Percentiles rank a stretch among this genome's conserved stretches.
Evolutionary conservation across 2,329 filamentous ascomycete species (phyloP).

Genomic region (Hypoxylon sp.): DNA sequence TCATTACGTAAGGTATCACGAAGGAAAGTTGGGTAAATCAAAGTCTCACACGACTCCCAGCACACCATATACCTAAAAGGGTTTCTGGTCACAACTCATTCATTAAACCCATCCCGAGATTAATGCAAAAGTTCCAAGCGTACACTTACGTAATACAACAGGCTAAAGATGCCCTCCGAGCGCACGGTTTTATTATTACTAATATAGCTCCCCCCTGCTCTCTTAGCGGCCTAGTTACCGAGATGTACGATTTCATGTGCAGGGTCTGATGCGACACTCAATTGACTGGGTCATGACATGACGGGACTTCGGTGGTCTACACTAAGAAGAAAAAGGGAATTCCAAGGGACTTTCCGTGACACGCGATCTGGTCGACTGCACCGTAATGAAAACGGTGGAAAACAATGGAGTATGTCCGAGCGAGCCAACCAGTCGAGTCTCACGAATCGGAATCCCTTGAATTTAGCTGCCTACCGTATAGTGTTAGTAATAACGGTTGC

Average conservation of each 20-base stretch:
- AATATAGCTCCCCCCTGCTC: conserved; percentile 25
- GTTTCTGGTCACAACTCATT: not conserved
- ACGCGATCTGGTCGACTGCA: conserved; percentile 27
- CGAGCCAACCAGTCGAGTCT: conserved; percentile 17
- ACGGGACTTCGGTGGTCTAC: conserved; percentile 28
- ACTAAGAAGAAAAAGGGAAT: conserved; percentile 36
- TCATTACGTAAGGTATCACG: conserved; percentile 39
- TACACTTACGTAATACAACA: conserved; percentile 43
- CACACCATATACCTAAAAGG: conserved; percentile 3
- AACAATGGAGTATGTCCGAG: conserved; percentile 22
- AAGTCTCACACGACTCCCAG: conserved; percentile 1
- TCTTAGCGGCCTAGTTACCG: conserved; percentile 35
- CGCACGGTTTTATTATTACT: conserved; percentile 41
- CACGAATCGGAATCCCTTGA: conserved; percentile 1
- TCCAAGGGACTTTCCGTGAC: conserved; percentile 32
- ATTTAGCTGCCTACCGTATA: conserved; percentile 12
- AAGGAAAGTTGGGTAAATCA: conserved; percentile 33
- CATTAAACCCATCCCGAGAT: conserved; percentile 5
- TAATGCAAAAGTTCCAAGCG: conserved; percentile 32
- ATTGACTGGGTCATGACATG: conserved; percentile 39
- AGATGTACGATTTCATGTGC: conserved; percentile 32
- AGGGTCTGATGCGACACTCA: conserved; percentile 25
- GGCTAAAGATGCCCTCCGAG: conserved; percentile 36
- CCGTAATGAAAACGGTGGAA: conserved; percentile 29
- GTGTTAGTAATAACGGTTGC: conserved; percentile 21